Conservation (phyloP, 345 rosid species). For the Streptanthus diversifolius region DNA sequence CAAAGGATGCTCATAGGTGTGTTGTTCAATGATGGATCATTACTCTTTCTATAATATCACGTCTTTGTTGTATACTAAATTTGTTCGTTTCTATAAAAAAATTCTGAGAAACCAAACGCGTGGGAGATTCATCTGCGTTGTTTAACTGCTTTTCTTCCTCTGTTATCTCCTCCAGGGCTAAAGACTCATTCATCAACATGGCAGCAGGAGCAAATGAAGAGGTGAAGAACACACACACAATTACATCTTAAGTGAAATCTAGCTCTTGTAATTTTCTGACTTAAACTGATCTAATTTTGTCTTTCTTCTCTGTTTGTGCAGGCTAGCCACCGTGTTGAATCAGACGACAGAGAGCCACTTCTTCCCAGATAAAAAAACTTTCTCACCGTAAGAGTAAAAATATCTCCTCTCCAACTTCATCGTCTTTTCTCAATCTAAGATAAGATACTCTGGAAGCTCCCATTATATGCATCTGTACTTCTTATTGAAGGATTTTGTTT, state of each 20-base stretch:
- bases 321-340: slow-evolving; percentile 34
- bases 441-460: not conserved
- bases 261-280: not conserved
- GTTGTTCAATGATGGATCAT: not conserved
- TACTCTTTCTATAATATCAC: not conserved
- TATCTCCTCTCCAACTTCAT: not conserved
- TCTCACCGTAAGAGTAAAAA: slow-evolving; percentile 3
- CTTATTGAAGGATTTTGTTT: slow-evolving; percentile 25
- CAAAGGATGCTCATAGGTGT: slow-evolving; percentile 55
- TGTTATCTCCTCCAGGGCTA: slow-evolving; percentile 48
- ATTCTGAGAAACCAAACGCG: not conserved
- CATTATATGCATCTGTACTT: not conserved
- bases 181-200: slow-evolving; percentile 75
- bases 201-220: slow-evolving; percentile 91
- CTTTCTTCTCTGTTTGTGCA: slow-evolving; percentile 1
- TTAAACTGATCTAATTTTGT: not conserved
- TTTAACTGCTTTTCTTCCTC: not conserved
- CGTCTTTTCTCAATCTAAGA: not conserved
- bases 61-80: not conserved
- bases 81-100: not conserved
- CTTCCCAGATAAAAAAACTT: slow-evolving; percentile 34
- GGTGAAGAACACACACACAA: slow-evolving; percentile 39
- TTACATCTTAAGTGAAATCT: not conserved
- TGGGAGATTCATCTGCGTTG: not conserved
- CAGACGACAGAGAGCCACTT: slow-evolving; percentile 31